Evolutionary conservation across 2,329 filamentous ascomycete species (phyloP), one percentile per base, ranked within the genome.

Genomic region (Phaeosphaeriaceae sp.): DNA sequence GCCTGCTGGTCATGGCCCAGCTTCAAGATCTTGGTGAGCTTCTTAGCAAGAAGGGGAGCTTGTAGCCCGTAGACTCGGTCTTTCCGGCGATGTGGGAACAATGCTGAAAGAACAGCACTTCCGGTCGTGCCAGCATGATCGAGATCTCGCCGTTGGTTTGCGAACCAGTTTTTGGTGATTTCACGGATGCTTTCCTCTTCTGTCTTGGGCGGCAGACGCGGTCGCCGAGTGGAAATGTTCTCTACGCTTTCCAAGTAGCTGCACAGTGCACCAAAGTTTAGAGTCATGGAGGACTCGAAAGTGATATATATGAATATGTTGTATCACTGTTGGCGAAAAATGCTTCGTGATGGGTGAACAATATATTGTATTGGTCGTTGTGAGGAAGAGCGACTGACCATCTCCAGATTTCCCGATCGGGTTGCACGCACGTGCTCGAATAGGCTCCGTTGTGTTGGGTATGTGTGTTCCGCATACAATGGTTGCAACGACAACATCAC

Each of bases 41-140:
- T 85, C 51, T 84, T 86, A 55, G 88, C 85, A 0, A 97, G 81
- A 0, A 80, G 82, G 9, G 79, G 72, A 27, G 86, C 80, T 69
- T 91, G 86, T 1, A 96, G 81, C 40, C 83, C 85, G 72, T 93
- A 96, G 1, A 94, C 90, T 25, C 92, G 86, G 71, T 96, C 92
- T 2, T 87, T 88, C 53, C 92, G 84, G 63, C 85, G 88, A 61
- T 93, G 89, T 0, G 93, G 92, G 0, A 96, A 84, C 0, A 97
- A 77, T 2, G 89, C 88, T 1, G 91, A 93, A 0, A 96, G 80
- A 1, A 97, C 78, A 2, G 91, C 89, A 1, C 86, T 79, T 1
- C 83, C 80, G 67, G 88, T 80, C 1, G 85, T 86, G 25, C 84
- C 81, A 7, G 85, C 78, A 0, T 82, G 80, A 69, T 88, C 79